These are phyloP conservation scores for Leucocoprinus birnbaumii DNA, from an alignment of 768 basidiomycete species.

Conservation along the genomic window DNA sequence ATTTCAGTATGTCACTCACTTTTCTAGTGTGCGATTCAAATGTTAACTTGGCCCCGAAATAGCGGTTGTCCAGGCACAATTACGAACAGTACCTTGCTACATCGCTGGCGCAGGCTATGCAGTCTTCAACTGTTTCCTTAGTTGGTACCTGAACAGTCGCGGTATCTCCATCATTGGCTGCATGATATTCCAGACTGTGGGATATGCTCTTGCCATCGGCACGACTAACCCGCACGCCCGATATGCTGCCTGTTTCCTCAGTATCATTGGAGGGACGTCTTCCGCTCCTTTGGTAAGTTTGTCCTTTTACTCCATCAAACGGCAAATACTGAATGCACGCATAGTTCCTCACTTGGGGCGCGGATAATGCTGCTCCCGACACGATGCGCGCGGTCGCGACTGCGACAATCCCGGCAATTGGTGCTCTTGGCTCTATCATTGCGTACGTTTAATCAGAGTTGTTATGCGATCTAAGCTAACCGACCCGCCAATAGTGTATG, in stretches of 20 bases:
- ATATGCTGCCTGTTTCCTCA: conserved; percentile 46
- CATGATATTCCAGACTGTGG: conserved; percentile 34
- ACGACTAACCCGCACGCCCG: conserved; percentile 40
- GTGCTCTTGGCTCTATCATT: conserved; percentile 41
- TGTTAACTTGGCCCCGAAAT: background rate
- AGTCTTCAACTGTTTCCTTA: conserved; percentile 28
- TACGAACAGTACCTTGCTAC: conserved; percentile 48
- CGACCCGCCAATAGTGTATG: conserved; percentile 30
- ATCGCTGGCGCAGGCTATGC: conserved; percentile 40
- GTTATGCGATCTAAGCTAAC: background rate
- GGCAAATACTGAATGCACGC: background rate
- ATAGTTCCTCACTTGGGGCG: conserved; percentile 42
- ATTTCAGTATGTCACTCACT: conserved; percentile 28
- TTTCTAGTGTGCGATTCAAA: background rate
- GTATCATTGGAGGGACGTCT: conserved; percentile 34
- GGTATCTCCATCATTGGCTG: conserved; percentile 32
- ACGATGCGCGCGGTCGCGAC: conserved; percentile 44
- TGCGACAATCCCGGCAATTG: conserved; percentile 42
- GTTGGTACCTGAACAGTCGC: conserved; percentile 34
- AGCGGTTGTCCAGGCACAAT: conserved; percentile 43
- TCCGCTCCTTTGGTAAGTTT: conserved; percentile 31
- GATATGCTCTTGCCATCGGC: conserved; percentile 40
- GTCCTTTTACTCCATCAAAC: background rate
- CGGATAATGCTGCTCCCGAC: conserved; percentile 48
- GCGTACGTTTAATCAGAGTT: conserved; percentile 27